Evolutionary conservation across 2,329 filamentous ascomycete genomes (phyloP).

Genomic region (Beauveria brongniartii): DNA sequence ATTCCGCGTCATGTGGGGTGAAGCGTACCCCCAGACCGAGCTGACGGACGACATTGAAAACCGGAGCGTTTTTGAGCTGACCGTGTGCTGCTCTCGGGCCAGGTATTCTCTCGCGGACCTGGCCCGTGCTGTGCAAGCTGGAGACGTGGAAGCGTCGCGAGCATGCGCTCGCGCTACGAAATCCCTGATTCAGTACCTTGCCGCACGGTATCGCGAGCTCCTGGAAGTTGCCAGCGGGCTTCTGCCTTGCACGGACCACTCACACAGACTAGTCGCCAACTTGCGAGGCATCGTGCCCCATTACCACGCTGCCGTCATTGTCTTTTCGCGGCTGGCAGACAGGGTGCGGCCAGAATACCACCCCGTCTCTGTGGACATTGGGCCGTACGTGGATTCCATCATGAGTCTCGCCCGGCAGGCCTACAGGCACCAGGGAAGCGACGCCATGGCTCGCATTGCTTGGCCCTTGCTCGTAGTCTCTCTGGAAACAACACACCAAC

Average conservation of each 20-base stretch:
- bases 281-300: conserved; percentile 26
- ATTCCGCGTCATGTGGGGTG: conserved; percentile 26
- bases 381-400: conserved; percentile 11
- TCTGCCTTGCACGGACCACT: conserved; percentile 18
- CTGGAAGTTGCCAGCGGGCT: conserved; percentile 21
- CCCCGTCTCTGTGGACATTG: not conserved
- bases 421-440: conserved; percentile 24
- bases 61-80: conserved; percentile 23
- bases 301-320: conserved; percentile 26
- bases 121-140: conserved; percentile 13
- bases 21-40: conserved; percentile 25
- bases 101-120: conserved; percentile 24
- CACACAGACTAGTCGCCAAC: conserved; percentile 25
- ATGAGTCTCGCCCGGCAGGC: conserved; percentile 26
- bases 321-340: conserved; percentile 14
- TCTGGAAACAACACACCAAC: conserved; percentile 24
- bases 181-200: conserved; percentile 16
- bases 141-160: conserved; percentile 17
- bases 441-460: conserved; percentile 24
- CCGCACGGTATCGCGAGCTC: conserved; percentile 18
- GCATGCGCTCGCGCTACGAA: conserved; percentile 15
- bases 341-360: conserved; percentile 2
- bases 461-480: conserved; percentile 28
- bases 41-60: conserved; percentile 29
- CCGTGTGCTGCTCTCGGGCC: conserved; percentile 23